Percentiles rank a stretch among this genome's conserved stretches.
phyloP scores from a whole-genome alignment of 225 moss, liverwort and hornwort genomes.

The Physcomitrium patens region DNA sequence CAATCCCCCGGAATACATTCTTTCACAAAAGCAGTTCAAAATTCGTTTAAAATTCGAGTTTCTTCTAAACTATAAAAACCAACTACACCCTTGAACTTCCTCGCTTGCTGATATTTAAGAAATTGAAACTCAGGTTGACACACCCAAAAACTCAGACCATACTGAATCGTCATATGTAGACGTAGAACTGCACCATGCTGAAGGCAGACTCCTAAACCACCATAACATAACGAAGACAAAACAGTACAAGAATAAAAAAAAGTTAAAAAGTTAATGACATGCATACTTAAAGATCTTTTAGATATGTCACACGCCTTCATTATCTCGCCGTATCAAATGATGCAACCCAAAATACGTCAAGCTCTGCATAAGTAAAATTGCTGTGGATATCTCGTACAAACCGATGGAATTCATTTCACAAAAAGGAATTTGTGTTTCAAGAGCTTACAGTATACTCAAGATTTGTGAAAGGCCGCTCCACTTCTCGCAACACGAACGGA shows the following conservation, averaged over 20 bases:
- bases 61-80: slow-evolving; percentile 27
- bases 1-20: slow-evolving; percentile 12
- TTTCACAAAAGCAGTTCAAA: slow-evolving; percentile 22
- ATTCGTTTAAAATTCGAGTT: slow-evolving; percentile 8
- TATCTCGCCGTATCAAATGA: slow-evolving; percentile 28
- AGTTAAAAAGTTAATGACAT: neutral
- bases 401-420: neutral
- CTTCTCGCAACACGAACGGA: slow-evolving; percentile 97
- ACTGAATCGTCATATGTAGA: slow-evolving; percentile 16
- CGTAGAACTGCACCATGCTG: slow-evolving; percentile 13
- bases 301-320: slow-evolving; percentile 18
- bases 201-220: slow-evolving; percentile 20
- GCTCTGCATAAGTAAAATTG: neutral
- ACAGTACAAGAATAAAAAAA: neutral
- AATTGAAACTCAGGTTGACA: neutral
- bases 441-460: slow-evolving; percentile 94
- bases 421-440: slow-evolving; percentile 5
- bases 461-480: slow-evolving; percentile 97
- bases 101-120: slow-evolving; percentile 12
- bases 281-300: neutral
- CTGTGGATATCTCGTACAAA: slow-evolving; percentile 14
- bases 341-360: slow-evolving; percentile 16
- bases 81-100: slow-evolving; percentile 13
- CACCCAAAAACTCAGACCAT: slow-evolving; percentile 14
- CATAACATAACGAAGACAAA: slow-evolving; percentile 23